Evolutionary conservation across 352 stramenopile genomes (phyloP).

Genomic region (Globisporangium cystogenes): DNA sequence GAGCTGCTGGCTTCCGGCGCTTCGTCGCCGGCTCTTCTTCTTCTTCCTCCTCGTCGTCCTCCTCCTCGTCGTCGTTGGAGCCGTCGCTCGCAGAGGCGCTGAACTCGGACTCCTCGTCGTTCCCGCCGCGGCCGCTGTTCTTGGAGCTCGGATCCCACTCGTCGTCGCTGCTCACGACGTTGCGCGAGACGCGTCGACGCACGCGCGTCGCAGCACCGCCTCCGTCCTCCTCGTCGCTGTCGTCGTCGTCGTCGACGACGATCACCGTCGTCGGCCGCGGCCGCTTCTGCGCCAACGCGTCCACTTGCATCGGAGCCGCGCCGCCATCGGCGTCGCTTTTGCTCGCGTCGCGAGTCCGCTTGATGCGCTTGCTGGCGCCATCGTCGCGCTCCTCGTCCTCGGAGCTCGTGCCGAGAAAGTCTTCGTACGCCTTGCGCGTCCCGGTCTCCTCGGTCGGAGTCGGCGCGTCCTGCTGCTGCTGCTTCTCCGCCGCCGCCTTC

Average conservation of each 20-base stretch:
- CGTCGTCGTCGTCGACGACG: constrained; percentile 71
- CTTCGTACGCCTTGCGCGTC: constrained; percentile 65
- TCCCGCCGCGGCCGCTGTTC: constrained; percentile 19
- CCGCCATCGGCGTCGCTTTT: constrained; percentile 1
- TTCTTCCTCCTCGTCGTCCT: constrained; percentile 33
- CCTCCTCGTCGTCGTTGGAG: constrained; percentile 37
- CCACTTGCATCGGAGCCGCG: neutral
- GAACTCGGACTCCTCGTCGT: constrained; percentile 58
- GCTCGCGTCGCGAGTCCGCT: constrained; percentile 8
- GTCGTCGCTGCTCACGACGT: constrained; percentile 43
- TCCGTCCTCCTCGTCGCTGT: constrained; percentile 56
- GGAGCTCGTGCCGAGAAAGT: constrained; percentile 65
- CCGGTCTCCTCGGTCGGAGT: constrained; percentile 2
- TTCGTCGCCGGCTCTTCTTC: constrained; percentile 38
- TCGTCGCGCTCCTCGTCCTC: constrained; percentile 39
- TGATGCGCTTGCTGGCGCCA: constrained; percentile 17
- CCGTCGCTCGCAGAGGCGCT: constrained; percentile 25
- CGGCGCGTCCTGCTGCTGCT: too few relatives aligned
- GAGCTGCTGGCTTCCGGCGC: constrained; percentile 17
- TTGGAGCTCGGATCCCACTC: constrained; percentile 42
- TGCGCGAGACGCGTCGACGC: constrained; percentile 19
- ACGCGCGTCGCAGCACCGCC: constrained; percentile 9
- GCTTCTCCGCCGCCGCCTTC: constrained; percentile 6
- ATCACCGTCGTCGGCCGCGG: constrained; percentile 35
- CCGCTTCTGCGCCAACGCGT: constrained; percentile 18